phyloP scores from a whole-genome alignment of 2,329 filamentous ascomycete genomes.

The Zymoseptoria passerinii region DNA sequence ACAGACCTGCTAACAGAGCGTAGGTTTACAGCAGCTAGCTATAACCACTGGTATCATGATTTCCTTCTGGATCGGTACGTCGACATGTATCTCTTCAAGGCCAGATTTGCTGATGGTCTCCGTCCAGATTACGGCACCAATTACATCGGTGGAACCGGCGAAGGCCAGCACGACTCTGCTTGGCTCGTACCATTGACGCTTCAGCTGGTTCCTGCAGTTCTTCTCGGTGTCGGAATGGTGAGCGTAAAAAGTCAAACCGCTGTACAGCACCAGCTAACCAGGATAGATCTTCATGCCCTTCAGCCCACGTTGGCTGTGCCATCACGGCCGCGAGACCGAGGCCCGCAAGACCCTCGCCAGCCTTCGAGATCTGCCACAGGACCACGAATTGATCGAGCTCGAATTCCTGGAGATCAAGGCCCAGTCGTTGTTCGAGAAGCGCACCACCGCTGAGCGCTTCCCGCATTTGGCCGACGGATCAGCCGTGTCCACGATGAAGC shows the following conservation, averaged over 20 bases:
- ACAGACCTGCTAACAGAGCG: too few species aligned
- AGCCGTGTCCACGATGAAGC: conserved; percentile 47
- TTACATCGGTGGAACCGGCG: conserved; percentile 48
- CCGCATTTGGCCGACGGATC: conserved; percentile 55
- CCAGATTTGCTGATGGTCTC: not conserved
- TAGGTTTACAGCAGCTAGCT: conserved; percentile 56
- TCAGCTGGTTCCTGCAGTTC: conserved; percentile 58
- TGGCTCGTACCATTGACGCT: conserved; percentile 68
- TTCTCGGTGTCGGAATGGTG: conserved; percentile 62
- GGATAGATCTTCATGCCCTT: conserved; percentile 59
- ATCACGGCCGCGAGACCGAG: conserved; percentile 61
- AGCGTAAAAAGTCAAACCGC: not conserved
- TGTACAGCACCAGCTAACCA: not conserved
- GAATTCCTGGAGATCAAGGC: conserved; percentile 81
- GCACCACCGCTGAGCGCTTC: conserved; percentile 58
- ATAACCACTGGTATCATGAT: conserved; percentile 51
- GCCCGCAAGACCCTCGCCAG: conserved; percentile 54
- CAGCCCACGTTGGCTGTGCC: conserved; percentile 65
- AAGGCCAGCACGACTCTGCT: conserved; percentile 54
- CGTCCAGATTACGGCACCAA: conserved; percentile 28
- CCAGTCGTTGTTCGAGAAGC: conserved; percentile 68
- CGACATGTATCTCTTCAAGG: not conserved
- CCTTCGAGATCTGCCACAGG: conserved; percentile 52
- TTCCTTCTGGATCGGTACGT: conserved; percentile 41
- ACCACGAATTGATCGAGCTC: conserved; percentile 61